Conservation (phyloP, 139 green algal species). For the Chlamydomonas asymmetrica region DNA sequence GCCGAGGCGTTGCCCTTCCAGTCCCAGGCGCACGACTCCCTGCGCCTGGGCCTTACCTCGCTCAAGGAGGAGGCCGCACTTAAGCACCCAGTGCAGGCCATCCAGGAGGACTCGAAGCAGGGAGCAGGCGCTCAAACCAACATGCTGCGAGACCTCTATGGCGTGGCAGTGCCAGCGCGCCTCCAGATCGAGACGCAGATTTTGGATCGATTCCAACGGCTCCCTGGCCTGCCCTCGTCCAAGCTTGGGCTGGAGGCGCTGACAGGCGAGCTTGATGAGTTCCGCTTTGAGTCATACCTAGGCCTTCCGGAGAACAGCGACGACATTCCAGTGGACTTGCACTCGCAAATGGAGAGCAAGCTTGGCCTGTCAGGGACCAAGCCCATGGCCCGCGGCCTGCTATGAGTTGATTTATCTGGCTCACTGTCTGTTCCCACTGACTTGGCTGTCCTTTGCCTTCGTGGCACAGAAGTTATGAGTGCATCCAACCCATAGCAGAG, state of each 20-base stretch:
- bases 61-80: slow-evolving; percentile 68
- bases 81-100: slow-evolving; percentile 71
- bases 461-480: not conserved
- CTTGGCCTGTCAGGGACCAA: slow-evolving; percentile 35
- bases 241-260: slow-evolving; percentile 73
- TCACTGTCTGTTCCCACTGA: not conserved
- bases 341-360: slow-evolving; percentile 75
- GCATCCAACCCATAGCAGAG: not conserved
- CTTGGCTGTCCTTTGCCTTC: not conserved
- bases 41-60: slow-evolving; percentile 68
- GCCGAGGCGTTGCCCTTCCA: slow-evolving; percentile 56
- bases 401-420: slow-evolving; percentile 9
- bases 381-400: slow-evolving; percentile 14
- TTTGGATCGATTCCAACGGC: slow-evolving; percentile 52
- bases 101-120: slow-evolving; percentile 52
- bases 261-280: slow-evolving; percentile 81
- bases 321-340: slow-evolving; percentile 53
- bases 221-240: slow-evolving; percentile 72
- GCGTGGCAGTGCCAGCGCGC: slow-evolving; percentile 66
- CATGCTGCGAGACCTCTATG: slow-evolving; percentile 79
- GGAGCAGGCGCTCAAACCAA: slow-evolving; percentile 20
- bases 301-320: slow-evolving; percentile 45
- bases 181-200: slow-evolving; percentile 83
- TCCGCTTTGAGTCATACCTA: slow-evolving; percentile 76
- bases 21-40: slow-evolving; percentile 56